A percentile compares a stretch with the other conserved stretches of the same genome.
phyloP scores from a whole-genome alignment of 768 basidiomycete species.

The Leccinum longicurvipes region DNA sequence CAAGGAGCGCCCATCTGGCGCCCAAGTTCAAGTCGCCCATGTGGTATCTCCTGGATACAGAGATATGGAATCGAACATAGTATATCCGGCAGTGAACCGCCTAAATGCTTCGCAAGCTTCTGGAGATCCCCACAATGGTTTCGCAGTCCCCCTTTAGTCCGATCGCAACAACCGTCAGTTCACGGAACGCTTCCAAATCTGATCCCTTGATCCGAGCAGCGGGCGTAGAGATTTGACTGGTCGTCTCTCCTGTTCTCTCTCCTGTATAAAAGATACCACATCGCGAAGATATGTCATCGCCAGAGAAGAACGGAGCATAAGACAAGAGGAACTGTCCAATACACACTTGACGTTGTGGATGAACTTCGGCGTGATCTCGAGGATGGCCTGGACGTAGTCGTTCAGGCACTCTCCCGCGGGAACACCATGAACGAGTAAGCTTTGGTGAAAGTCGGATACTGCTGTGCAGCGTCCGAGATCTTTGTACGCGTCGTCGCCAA shows the following conservation, averaged over 20 bases:
- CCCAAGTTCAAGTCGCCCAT: conserved; percentile 20
- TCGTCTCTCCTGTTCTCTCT: conserved; percentile 33
- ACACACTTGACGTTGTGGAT: conserved; percentile 38
- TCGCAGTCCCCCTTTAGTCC: conserved; percentile 20
- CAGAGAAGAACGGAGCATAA: not conserved
- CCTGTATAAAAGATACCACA: conserved; percentile 43
- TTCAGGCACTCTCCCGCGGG: conserved; percentile 27
- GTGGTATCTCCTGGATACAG: conserved; percentile 22
- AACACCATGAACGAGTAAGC: conserved; percentile 38
- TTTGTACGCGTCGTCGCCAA: not conserved
- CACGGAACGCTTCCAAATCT: conserved; percentile 27
- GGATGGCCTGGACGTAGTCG: conserved; percentile 37
- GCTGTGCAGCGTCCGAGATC: conserved; percentile 23
- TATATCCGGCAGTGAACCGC: conserved; percentile 10
- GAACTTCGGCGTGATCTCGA: conserved; percentile 34
- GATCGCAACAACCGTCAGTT: conserved; percentile 26
- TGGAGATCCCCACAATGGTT: conserved; percentile 21
- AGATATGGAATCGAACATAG: conserved; percentile 33
- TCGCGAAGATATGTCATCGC: conserved; percentile 30
- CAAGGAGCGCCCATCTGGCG: too few species aligned
- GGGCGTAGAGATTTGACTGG: conserved; percentile 35
- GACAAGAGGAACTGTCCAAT: not conserved
- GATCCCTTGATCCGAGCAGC: conserved; percentile 22
- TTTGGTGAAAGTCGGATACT: conserved; percentile 31
- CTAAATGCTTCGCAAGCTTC: conserved; percentile 21